Evolutionary conservation across 257 asterid species (phyloP).

Genomic region (Solanum ossicruentum): DNA sequence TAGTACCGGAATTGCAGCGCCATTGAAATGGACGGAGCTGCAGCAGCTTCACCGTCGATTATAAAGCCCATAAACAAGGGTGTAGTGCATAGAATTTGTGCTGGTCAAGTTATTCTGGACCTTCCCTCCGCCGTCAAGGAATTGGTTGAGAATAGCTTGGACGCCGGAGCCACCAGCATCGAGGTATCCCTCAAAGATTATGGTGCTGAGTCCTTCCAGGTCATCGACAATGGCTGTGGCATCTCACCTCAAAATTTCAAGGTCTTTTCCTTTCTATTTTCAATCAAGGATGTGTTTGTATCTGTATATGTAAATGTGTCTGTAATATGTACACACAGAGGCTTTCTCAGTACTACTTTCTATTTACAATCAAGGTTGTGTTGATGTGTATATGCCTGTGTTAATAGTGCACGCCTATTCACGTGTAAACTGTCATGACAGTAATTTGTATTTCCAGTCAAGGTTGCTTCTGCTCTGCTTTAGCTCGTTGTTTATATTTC

Average conservation of each 20-base stretch:
- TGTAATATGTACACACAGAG: not conserved
- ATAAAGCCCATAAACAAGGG: conserved; percentile 63
- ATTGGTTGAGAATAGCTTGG: conserved; percentile 98
- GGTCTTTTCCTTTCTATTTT: conserved; percentile 15
- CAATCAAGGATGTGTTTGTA: not conserved
- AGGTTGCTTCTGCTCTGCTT: not conserved
- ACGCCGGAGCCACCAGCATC: conserved; percentile 84
- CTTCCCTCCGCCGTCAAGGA: conserved; percentile 96
- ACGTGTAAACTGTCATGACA: not conserved
- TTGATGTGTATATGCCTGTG: not conserved
- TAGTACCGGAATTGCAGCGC: not conserved
- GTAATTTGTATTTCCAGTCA: not conserved
- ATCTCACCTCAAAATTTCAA: conserved; percentile 70
- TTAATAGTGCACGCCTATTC: not conserved
- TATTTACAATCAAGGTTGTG: not conserved
- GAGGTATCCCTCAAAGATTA: conserved; percentile 67
- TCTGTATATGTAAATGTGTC: not conserved
- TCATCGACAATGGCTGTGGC: conserved; percentile 86
- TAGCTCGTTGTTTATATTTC: not conserved
- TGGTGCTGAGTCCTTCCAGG: conserved; percentile 80
- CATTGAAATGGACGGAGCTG: conserved; percentile 25
- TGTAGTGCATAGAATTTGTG: conserved; percentile 70
- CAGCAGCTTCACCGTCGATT: conserved; percentile 2
- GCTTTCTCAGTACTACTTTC: not conserved
- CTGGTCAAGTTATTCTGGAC: conserved; percentile 90